Evolutionary conservation across 768 basidiomycete genomes (phyloP).

Genomic region (Leccinellum rugosiceps): DNA sequence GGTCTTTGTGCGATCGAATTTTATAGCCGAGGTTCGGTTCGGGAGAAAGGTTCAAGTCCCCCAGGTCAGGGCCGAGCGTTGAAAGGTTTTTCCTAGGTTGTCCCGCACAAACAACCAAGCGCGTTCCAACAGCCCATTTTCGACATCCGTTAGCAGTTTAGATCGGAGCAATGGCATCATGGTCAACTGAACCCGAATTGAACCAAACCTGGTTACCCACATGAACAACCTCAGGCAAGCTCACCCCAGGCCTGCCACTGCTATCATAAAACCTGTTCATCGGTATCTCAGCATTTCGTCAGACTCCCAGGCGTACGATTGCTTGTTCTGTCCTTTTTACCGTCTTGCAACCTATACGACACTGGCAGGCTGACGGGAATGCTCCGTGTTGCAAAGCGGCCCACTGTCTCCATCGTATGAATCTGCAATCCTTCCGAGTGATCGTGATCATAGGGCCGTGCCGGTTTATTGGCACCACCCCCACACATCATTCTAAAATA

Average conservation of each 20-base stretch:
- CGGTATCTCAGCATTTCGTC: background rate
- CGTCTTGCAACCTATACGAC: no score
- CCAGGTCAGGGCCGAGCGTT: background rate
- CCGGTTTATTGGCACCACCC: background rate
- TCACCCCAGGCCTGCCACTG: no score
- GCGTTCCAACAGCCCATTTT: background rate
- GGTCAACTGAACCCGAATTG: background rate
- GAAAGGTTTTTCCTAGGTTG: conserved; percentile 23
- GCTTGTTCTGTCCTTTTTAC: no score
- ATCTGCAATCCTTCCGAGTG: background rate
- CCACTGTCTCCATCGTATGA: background rate
- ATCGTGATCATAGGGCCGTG: background rate
- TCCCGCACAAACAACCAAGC: conserved; percentile 4
- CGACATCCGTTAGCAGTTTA: background rate
- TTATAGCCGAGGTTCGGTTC: conserved; percentile 9
- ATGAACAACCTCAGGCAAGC: no score
- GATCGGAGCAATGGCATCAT: no score
- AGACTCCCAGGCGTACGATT: background rate
- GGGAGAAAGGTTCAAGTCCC: conserved; percentile 5
- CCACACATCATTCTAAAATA: background rate
- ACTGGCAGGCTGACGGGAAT: no score
- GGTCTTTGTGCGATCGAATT: conserved; percentile 4
- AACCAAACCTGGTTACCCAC: no score
- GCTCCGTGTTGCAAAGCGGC: background rate
- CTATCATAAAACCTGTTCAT: no score